Evolutionary conservation across 179 eudicot species (phyloP), one percentile per base, ranked within the genome.

Genomic region (Heliamphora pulchella): DNA sequence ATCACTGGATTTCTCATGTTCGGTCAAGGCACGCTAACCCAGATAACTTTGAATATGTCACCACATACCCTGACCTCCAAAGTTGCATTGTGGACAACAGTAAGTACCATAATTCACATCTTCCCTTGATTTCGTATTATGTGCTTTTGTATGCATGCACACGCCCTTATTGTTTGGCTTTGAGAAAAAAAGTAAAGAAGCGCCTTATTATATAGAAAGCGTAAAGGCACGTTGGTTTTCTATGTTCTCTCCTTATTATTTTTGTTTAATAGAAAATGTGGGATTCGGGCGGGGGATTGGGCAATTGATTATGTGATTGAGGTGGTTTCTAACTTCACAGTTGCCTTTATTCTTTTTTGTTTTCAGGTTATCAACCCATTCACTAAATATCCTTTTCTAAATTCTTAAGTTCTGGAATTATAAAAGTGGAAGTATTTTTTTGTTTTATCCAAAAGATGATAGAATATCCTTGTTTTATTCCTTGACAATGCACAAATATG

Each of bases 21-120:
- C 80, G 99, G 98, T 48, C 82, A 94, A 78, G 84, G 71, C 50
- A 93, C 98, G 8, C 11, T 81, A 53, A 91, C 98, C 3, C 98
- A 94, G 82, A 87, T 96, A 80, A 94, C 98, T 67, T 86, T 94
- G 65, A 96, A 94, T 88, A 82, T 96, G 92, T 97, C 99, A 74
- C 82, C 83, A 17, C 80, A 92, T 74, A 69, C 87, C 0, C 31
- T 92, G 51, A 86, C 81, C 61, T 90, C 99, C 31, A 86, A 89
- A 71, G 84, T 96, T 81, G 99, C 99, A 43, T 74, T 94, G 63
- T 91, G 97, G 98, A 95, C 97, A 31, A 90, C 92, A 39, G 99
- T 96, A 82, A 89, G 97, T 92, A 46, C 46, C 72, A 59, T 6
- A 73, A 22, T 20, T 5, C 15, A 48, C 47, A 41, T 20, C 69